These are phyloP conservation scores for Aspergillus wentii DNA, from an alignment of 495 filamentous ascomycete species.

Conservation along the genomic window DNA sequence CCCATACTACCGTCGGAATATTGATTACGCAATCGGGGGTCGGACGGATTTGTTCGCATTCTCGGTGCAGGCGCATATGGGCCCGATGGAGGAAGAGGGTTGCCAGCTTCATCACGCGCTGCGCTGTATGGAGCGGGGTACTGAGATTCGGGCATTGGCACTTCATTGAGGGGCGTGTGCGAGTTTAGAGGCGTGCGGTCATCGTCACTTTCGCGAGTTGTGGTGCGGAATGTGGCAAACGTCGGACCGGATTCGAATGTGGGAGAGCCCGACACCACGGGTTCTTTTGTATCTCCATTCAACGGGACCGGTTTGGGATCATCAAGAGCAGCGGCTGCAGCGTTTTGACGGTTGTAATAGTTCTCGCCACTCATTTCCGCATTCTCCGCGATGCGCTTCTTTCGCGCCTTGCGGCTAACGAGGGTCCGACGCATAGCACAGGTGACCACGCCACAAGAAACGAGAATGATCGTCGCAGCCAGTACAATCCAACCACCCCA, in stretches of 20 bases:
- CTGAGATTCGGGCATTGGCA: constrained; percentile 16
- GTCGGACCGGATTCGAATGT: constrained; percentile 57
- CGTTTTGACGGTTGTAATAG: constrained; percentile 73
- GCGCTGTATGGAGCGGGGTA: constrained; percentile 26
- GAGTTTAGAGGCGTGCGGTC: constrained; percentile 81
- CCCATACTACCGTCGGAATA: constrained; percentile 60
- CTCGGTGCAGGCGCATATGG: constrained; percentile 33
- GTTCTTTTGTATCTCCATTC: constrained; percentile 46
- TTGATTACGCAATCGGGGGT: constrained; percentile 51
- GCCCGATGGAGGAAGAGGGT: constrained; percentile 46
- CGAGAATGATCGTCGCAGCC: constrained; percentile 81
- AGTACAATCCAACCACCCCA: constrained; percentile 97
- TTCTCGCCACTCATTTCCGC: constrained; percentile 92
- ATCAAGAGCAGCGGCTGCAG: constrained; percentile 35
- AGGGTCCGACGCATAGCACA: constrained; percentile 97
- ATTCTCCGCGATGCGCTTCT: constrained; percentile 87
- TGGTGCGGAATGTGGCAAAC: constrained; percentile 73
- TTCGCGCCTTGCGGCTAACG: constrained; percentile 84
- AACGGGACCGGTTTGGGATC: constrained; percentile 38
- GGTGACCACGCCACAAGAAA: constrained; percentile 76
- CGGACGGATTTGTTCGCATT: constrained; percentile 36
- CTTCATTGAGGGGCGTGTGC: constrained; percentile 38
- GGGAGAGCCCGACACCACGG: constrained; percentile 44
- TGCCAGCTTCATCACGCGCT: constrained; percentile 66
- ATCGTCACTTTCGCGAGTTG: constrained; percentile 62